phyloP scores from a whole-genome alignment of 2,329 filamentous ascomycete species.

The Cytospora leucostoma region DNA sequence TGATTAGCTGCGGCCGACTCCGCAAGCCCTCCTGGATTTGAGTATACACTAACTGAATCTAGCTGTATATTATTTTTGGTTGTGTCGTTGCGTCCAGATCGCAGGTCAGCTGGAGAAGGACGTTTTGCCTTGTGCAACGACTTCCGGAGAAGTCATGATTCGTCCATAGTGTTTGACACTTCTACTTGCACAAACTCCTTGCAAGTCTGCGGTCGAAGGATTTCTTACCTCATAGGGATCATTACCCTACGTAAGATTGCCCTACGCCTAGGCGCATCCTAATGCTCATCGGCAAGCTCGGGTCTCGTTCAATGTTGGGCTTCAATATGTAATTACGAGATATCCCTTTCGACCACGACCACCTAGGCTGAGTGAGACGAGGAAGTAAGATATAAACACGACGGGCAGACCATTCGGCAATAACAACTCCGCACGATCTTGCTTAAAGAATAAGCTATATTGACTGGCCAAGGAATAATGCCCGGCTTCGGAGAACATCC shows the following conservation, averaged over 20 bases:
- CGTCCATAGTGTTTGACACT: slow-evolving; percentile 35
- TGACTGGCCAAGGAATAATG: slow-evolving; percentile 1
- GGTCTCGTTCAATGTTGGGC: slow-evolving; percentile 11
- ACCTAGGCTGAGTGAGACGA: not conserved
- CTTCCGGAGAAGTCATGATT: slow-evolving; percentile 37
- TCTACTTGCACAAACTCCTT: slow-evolving; percentile 40
- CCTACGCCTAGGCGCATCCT: slow-evolving; percentile 13
- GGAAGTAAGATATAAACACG: not conserved
- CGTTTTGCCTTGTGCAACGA: slow-evolving; percentile 36
- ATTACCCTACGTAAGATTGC: slow-evolving; percentile 24
- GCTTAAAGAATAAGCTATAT: not conserved
- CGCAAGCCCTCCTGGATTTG: not conserved
- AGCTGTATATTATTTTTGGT: not conserved
- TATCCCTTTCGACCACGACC: not conserved
- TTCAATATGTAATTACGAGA: not conserved
- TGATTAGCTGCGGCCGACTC: not conserved
- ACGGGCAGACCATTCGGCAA: not conserved
- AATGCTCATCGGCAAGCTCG: slow-evolving; percentile 4
- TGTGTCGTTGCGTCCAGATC: not conserved
- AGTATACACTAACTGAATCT: not conserved
- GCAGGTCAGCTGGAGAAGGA: not conserved
- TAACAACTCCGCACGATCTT: not conserved
- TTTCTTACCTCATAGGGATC: slow-evolving; percentile 12
- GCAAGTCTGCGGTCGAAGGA: slow-evolving; percentile 36
- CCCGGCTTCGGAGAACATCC: slow-evolving; percentile 24